Conservation (phyloP, 345 rosid species). For the Lagerstroemia speciosa region DNA sequence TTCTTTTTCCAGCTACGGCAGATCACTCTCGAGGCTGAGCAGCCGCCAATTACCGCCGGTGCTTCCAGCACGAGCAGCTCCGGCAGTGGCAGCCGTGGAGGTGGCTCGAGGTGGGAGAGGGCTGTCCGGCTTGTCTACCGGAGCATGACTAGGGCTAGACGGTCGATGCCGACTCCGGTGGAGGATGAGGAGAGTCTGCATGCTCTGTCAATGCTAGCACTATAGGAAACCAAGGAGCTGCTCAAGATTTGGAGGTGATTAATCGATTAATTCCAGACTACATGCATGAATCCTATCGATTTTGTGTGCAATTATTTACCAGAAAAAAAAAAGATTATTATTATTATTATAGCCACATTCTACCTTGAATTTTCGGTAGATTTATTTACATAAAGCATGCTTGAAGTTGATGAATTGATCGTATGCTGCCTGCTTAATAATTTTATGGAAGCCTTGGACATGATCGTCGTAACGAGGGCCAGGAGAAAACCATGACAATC, state of each 20-base stretch:
- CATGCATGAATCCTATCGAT: too few species aligned
- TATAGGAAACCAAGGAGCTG: not conserved
- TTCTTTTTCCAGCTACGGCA: slow-evolving; percentile 16
- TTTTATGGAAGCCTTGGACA: too few species aligned
- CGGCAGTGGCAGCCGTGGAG: not conserved
- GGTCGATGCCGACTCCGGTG: not conserved
- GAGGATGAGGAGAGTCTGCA: slow-evolving; percentile 10
- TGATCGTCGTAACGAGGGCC: too few species aligned
- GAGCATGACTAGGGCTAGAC: not conserved
- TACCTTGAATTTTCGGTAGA: too few species aligned
- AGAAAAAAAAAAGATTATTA: too few species aligned
- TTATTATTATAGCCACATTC: too few species aligned
- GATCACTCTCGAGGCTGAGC: slow-evolving; percentile 6
- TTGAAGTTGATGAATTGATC: too few species aligned
- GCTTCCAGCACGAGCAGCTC: not conserved
- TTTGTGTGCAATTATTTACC: too few species aligned
- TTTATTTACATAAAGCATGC: too few species aligned
- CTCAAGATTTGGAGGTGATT: not conserved
- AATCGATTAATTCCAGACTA: too few species aligned
- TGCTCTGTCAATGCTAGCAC: slow-evolving; percentile 15
- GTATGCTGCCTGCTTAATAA: too few species aligned
- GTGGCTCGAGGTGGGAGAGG: slow-evolving; percentile 12
- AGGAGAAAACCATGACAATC: too few species aligned
- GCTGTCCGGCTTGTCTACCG: slow-evolving; percentile 10
- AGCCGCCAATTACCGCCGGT: not conserved